Evolutionary conservation across 169 alveolate genomes (phyloP).

Genomic region (Plasmodium falciparum): DNA sequence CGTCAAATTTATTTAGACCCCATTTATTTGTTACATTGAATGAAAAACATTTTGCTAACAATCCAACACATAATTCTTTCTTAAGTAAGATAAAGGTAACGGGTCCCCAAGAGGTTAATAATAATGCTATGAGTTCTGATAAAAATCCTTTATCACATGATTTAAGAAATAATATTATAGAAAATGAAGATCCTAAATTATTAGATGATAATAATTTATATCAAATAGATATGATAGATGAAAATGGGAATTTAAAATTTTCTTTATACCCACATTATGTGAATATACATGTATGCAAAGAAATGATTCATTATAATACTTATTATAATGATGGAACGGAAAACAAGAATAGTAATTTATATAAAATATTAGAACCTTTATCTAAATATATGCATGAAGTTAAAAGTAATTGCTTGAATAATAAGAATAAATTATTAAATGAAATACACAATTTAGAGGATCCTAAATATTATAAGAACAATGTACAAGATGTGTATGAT

Average conservation of each 20-base stretch:
- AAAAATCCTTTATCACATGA: background rate
- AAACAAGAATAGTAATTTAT: too few species aligned
- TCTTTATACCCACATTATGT: slow-evolving; percentile 19
- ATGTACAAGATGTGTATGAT: too few species aligned
- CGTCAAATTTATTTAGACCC: too few species aligned
- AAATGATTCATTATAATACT: slow-evolving; percentile 12
- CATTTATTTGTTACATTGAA: too few species aligned
- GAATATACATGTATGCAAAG: slow-evolving; percentile 15
- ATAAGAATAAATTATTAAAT: slow-evolving; percentile 4
- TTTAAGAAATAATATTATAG: background rate
- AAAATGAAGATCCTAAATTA: background rate
- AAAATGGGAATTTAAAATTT: slow-evolving; percentile 2
- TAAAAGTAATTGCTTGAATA: background rate
- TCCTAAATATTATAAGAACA: background rate
- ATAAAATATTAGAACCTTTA: too few species aligned
- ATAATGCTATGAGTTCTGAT: background rate
- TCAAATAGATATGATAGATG: slow-evolving; percentile 18
- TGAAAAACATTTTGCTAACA: too few species aligned
- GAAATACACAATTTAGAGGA: slow-evolving; percentile 7
- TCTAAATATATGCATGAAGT: too few species aligned
- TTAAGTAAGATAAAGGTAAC: too few species aligned
- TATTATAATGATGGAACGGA: too few species aligned
- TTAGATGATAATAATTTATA: background rate
- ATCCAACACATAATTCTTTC: too few species aligned
- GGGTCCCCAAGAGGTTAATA: background rate